These are phyloP conservation scores for Prototheca stagnorum DNA, from an alignment of 163 green algal genomes.

Conservation along the genomic window DNA sequence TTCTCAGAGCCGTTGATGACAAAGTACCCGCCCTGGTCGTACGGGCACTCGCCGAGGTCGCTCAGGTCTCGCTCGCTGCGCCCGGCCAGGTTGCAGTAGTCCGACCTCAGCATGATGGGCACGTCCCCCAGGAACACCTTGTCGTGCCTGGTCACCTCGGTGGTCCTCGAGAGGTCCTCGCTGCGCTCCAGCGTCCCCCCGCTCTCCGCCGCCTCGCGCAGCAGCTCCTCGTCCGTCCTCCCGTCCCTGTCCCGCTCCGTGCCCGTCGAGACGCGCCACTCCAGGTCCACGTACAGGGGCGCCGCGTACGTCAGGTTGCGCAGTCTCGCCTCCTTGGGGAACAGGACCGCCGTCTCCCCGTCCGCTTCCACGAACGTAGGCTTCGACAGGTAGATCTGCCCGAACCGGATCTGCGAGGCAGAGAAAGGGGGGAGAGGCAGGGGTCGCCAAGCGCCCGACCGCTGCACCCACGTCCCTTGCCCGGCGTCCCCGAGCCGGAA, in stretches of 20 bases:
- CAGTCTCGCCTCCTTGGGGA: conserved; percentile 86
- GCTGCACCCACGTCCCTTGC: too few species aligned
- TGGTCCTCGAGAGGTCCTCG: conserved; percentile 23
- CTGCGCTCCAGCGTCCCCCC: conserved; percentile 15
- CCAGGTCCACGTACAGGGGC: conserved; percentile 85
- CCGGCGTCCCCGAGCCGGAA: too few species aligned
- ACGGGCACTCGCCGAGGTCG: conserved; percentile 87
- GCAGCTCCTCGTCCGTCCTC: conserved; percentile 1
- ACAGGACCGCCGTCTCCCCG: conserved; percentile 73
- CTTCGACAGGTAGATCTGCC: conserved; percentile 88
- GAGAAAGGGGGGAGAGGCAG: too few species aligned
- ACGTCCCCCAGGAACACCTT: conserved; percentile 85
- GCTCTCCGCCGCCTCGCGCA: too few species aligned
- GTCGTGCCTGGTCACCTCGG: conserved; percentile 40
- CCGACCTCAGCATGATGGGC: conserved; percentile 93
- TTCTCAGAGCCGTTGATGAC: conserved; percentile 98
- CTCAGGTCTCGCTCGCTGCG: conserved; percentile 63
- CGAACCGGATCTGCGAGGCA: conserved; percentile 53
- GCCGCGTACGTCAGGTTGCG: conserved; percentile 93
- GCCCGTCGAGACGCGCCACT: conserved; percentile 42
- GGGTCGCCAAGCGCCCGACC: too few species aligned
- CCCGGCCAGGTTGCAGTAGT: conserved; percentile 71
- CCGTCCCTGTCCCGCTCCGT: background rate
- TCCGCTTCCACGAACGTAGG: conserved; percentile 84
- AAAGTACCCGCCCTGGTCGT: conserved; percentile 97